Percentiles rank a stretch among this genome's conserved stretches.
These are phyloP conservation scores for Pseudogymnoascus destructans DNA, from an alignment of 2,329 filamentous ascomycete genomes.

Conservation along the genomic window DNA sequence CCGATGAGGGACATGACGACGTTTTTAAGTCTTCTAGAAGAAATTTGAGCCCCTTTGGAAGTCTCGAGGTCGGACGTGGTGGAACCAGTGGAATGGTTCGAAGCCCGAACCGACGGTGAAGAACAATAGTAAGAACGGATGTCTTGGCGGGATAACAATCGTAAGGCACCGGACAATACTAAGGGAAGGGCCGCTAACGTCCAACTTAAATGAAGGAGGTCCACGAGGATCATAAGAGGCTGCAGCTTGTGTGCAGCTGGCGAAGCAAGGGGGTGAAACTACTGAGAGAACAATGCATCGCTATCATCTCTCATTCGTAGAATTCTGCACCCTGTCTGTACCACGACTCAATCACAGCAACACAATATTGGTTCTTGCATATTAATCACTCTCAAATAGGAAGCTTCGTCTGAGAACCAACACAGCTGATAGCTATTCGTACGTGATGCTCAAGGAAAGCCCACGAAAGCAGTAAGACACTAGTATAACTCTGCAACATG, in stretches of 20 bases:
- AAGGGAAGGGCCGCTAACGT: background rate
- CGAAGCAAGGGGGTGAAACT: constrained; percentile 1
- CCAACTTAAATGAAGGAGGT: background rate
- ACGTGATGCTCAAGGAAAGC: background rate
- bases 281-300: background rate
- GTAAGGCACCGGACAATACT: background rate
- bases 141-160: background rate
- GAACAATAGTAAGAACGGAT: constrained; percentile 4
- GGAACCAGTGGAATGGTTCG: background rate
- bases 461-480: background rate
- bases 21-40: constrained; percentile 1
- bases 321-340: background rate
- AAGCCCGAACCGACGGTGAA: background rate
- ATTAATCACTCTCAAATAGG: background rate
- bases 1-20: background rate
- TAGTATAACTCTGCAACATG: background rate
- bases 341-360: background rate
- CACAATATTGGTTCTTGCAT: background rate
- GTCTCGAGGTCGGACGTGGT: background rate
- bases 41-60: constrained; percentile 6
- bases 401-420: background rate
- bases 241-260: background rate
- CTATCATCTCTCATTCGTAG: background rate
- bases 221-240: background rate
- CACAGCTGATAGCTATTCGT: background rate